Evolutionary conservation across 2,329 filamentous ascomycete species (phyloP).

Genomic region (Coniochaeta ligniaria): DNA sequence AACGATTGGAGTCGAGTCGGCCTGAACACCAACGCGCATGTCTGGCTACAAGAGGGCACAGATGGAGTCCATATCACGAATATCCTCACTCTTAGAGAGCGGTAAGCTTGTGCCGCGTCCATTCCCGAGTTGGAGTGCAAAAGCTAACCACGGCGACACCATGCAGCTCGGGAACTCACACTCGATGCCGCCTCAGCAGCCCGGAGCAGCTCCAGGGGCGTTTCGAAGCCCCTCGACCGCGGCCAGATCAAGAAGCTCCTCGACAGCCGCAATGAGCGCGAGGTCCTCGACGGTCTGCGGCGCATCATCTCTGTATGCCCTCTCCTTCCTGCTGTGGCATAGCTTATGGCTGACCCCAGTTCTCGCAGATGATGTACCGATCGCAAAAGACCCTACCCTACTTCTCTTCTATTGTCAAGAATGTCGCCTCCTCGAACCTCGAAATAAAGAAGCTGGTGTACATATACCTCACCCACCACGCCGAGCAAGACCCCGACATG

Average conservation of each 20-base stretch:
- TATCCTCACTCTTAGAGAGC: constrained; percentile 90
- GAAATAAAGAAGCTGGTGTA: constrained; percentile 98
- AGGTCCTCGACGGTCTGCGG: constrained; percentile 85
- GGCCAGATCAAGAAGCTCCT: constrained; percentile 88
- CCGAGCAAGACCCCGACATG: constrained; percentile 91
- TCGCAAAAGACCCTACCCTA: constrained; percentile 82
- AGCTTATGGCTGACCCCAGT: background rate
- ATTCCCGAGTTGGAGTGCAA: background rate
- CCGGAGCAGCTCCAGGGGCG: constrained; percentile 48
- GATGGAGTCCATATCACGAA: constrained; percentile 95
- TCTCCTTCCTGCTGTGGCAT: background rate
- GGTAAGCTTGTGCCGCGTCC: constrained; percentile 48
- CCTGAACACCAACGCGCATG: background rate
- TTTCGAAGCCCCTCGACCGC: constrained; percentile 60
- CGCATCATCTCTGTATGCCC: constrained; percentile 75
- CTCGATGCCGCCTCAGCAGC: constrained; percentile 93
- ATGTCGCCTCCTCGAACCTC: constrained; percentile 86
- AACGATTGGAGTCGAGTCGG: background rate
- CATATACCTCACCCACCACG: constrained; percentile 95
- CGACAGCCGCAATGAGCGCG: constrained; percentile 87
- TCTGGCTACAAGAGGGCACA: background rate
- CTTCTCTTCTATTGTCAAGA: constrained; percentile 98
- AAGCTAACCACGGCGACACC: background rate
- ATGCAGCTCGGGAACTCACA: constrained; percentile 83
- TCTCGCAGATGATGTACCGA: constrained; percentile 81